Evolutionary conservation across 2,329 filamentous ascomycete species (phyloP).

Genomic region (Fusarium chaquense): DNA sequence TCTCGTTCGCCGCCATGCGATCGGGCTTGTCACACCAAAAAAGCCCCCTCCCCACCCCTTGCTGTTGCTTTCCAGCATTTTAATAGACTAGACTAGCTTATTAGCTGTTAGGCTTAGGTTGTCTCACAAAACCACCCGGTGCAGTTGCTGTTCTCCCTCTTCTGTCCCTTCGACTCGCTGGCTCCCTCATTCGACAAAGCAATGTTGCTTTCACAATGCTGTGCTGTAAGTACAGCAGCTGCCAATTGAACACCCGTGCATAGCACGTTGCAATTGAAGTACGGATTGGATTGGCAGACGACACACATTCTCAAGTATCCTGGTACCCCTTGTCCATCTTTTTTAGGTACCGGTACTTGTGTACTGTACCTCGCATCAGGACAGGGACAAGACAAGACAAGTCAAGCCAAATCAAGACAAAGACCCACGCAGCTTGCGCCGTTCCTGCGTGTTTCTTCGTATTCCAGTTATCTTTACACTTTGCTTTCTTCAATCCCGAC

Average conservation of each 20-base stretch:
- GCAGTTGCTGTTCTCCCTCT: constrained; percentile 4
- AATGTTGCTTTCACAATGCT: constrained; percentile 23
- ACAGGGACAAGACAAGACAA: not conserved
- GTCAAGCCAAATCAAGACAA: not conserved
- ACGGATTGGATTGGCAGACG: constrained; percentile 20
- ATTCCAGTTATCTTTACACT: constrained; percentile 29
- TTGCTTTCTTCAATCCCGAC: constrained; percentile 22
- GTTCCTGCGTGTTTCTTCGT: constrained; percentile 46
- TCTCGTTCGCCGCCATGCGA: constrained; percentile 36
- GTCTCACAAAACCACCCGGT: constrained; percentile 24
- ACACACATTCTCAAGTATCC: constrained; percentile 12
- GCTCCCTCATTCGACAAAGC: constrained; percentile 16
- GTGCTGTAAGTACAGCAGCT: constrained; percentile 11
- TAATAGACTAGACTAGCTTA: not conserved
- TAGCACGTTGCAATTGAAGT: constrained; percentile 21
- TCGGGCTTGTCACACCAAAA: constrained; percentile 37
- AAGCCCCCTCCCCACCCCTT: constrained; percentile 20
- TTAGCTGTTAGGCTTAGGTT: constrained; percentile 12
- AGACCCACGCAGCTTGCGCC: constrained; percentile 42
- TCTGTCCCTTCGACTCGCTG: not conserved
- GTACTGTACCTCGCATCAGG: constrained; percentile 5
- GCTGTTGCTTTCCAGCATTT: constrained; percentile 12
- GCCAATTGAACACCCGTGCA: constrained; percentile 10
- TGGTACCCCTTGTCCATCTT: constrained; percentile 17
- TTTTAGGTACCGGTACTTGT: constrained; percentile 43